Conservation (phyloP, 2,329 filamentous ascomycete species). For the Phialocephala sp. region DNA sequence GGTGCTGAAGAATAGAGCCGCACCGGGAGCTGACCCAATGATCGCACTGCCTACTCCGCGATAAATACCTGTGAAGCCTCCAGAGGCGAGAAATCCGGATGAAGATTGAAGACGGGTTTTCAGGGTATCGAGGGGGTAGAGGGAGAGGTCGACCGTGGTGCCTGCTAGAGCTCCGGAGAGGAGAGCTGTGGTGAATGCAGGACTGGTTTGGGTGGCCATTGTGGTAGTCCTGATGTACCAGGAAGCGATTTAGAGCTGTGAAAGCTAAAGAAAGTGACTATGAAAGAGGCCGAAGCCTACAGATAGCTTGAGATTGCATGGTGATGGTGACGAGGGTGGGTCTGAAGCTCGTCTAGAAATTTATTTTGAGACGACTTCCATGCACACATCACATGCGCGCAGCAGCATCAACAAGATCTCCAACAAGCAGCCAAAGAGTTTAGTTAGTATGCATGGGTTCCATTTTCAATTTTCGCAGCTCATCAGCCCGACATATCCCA, state of each 20-base stretch:
- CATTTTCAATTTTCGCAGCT: neutral
- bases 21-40: conserved; percentile 89
- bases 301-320: conserved; percentile 28
- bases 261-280: neutral
- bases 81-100: conserved; percentile 76
- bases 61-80: conserved; percentile 92
- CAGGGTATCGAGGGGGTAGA: conserved; percentile 97
- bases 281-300: conserved; percentile 35
- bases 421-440: neutral
- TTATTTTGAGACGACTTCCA: conserved; percentile 20
- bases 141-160: conserved; percentile 93
- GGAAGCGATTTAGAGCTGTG: neutral
- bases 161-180: conserved; percentile 89
- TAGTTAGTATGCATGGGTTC: conserved; percentile 7
- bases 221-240: neutral
- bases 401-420: neutral
- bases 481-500: neutral
- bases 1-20: conserved; percentile 96
- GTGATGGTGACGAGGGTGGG: conserved; percentile 21
- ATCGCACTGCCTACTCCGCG: conserved; percentile 88
- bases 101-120: conserved; percentile 95
- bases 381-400: neutral
- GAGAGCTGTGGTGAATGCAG: conserved; percentile 63
- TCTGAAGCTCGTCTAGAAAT: conserved; percentile 24
- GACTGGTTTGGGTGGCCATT: conserved; percentile 20